A percentile compares a stretch with the other conserved stretches of the same genome.
These are phyloP conservation scores for Ceratocystis alfenasii DNA, from an alignment of 2,329 filamentous ascomycete species.

Conservation along the genomic window DNA sequence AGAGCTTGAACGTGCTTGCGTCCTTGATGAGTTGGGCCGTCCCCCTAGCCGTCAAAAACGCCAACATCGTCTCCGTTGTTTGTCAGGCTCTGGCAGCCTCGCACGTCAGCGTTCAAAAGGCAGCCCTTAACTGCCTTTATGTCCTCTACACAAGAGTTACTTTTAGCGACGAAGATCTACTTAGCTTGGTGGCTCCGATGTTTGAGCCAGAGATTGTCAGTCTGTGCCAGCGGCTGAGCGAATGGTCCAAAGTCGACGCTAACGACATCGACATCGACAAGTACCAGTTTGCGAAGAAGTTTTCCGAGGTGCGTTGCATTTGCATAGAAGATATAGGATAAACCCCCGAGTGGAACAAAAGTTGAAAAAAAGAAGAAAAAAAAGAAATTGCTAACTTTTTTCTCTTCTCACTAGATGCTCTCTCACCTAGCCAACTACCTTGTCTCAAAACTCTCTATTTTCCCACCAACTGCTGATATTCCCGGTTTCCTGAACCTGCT, in stretches of 20 bases:
- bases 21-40: constrained; percentile 81
- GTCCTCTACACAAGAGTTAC: constrained; percentile 64
- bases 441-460: constrained; percentile 58
- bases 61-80: constrained; percentile 57
- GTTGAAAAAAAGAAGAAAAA: no score
- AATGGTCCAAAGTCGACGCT: constrained; percentile 68
- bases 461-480: constrained; percentile 54
- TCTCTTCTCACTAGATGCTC: constrained; percentile 48
- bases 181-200: constrained; percentile 65
- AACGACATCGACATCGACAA: constrained; percentile 82
- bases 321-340: neutral
- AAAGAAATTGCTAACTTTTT: constrained; percentile 7
- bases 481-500: constrained; percentile 68
- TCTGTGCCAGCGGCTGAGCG: constrained; percentile 61
- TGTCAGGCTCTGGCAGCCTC: constrained; percentile 58
- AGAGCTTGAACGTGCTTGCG: constrained; percentile 63
- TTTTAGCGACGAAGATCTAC: constrained; percentile 66
- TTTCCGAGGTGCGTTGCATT: constrained; percentile 59
- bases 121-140: constrained; percentile 71
- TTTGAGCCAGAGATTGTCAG: constrained; percentile 60
- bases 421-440: constrained; percentile 76
- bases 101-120: constrained; percentile 62
- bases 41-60: constrained; percentile 63
- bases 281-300: constrained; percentile 84
- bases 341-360: neutral